Evolutionary conservation across 2,329 filamentous ascomycete genomes (phyloP).

Genomic region (Paraphoma sp.): DNA sequence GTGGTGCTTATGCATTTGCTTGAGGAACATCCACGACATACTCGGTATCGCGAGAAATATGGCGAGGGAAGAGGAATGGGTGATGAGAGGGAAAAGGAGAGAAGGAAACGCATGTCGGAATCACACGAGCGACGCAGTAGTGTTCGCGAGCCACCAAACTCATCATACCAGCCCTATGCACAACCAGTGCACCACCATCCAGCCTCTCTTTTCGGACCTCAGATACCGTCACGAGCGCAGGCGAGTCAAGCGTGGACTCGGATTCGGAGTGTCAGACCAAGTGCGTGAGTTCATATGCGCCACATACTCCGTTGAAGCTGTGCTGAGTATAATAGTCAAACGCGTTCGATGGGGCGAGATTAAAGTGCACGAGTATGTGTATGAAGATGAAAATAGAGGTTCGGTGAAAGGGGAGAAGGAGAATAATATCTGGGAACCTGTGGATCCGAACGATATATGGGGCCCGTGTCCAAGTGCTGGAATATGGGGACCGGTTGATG

Average conservation of each 20-base stretch:
- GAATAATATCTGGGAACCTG: neutral
- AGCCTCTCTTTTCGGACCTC: no score
- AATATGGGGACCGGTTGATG: neutral
- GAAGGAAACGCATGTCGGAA: no score
- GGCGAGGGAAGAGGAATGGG: neutral
- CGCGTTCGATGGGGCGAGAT: neutral
- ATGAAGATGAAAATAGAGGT: neutral
- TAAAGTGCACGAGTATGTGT: neutral
- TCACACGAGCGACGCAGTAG: neutral
- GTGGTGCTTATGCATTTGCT: neutral
- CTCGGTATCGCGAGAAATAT: neutral
- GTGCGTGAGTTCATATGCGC: neutral
- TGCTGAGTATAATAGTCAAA: neutral
- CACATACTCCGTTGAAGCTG: neutral
- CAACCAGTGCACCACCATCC: no score
- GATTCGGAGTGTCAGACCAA: neutral
- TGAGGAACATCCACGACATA: neutral
- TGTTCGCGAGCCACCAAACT: neutral
- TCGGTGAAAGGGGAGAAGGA: neutral
- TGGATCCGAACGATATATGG: neutral
- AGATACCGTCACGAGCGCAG: neutral
- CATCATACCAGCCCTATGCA: neutral
- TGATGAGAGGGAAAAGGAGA: neutral
- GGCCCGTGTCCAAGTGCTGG: neutral
- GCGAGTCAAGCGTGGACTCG: neutral